phyloP scores from a whole-genome alignment of 805 yeast species.

The Candida boleticola region DNA sequence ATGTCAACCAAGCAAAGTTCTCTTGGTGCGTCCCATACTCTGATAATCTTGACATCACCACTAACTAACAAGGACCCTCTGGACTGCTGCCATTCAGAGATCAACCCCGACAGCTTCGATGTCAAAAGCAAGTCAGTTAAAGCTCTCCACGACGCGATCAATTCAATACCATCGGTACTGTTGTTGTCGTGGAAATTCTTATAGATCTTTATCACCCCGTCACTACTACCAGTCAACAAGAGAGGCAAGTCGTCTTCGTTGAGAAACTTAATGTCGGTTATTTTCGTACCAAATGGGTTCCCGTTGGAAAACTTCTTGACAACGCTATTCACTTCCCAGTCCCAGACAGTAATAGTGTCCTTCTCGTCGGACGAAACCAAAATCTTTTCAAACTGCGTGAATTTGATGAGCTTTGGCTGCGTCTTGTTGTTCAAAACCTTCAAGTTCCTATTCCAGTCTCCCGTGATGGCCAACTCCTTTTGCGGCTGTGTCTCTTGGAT shows the following conservation, averaged over 20 bases:
- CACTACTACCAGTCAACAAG: constrained; percentile 84
- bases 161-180: constrained; percentile 35
- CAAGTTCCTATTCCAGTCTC: constrained; percentile 75
- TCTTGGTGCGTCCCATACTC: constrained; percentile 96
- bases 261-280: constrained; percentile 80
- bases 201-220: constrained; percentile 88
- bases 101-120: constrained; percentile 76
- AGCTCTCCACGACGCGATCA: constrained; percentile 90
- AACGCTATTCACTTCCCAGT: constrained; percentile 67
- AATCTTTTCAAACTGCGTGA: constrained; percentile 88
- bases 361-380: constrained; percentile 78
- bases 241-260: constrained; percentile 93
- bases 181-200: constrained; percentile 61
- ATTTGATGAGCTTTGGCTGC: constrained; percentile 74
- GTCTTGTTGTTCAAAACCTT: constrained; percentile 66
- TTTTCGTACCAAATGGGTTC: constrained; percentile 83
- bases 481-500: constrained; percentile 89
- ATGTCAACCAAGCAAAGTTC: constrained; percentile 84
- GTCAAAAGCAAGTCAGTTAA: constrained; percentile 80
- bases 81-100: constrained; percentile 96
- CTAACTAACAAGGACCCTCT: constrained; percentile 88
- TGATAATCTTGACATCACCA: constrained; percentile 89
- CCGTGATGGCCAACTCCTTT: constrained; percentile 75
- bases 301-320: constrained; percentile 75
- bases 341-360: constrained; percentile 82